Base-by-base conservation (phyloP, 2,329 filamentous ascomycete species). In the Macrophomina pseudophaseolina region DNA sequence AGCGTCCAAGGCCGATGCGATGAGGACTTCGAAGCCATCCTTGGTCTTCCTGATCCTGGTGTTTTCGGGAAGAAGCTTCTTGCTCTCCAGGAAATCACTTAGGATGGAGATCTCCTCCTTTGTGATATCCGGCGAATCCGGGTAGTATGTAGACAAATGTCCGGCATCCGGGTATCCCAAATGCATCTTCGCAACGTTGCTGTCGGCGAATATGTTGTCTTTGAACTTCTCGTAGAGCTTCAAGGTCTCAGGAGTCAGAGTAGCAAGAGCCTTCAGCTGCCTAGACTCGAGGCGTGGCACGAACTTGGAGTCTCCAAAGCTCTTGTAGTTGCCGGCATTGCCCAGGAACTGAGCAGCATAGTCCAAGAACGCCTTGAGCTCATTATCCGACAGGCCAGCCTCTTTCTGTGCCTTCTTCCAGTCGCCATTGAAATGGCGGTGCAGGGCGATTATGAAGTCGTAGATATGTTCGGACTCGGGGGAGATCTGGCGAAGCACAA, bases 321-420 rank as follows among this genome's bases (percentile, higher is more conserved):
- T 81, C 70, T 83, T 84, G 77, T 82, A 86, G 74, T 86, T 86
- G 63, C 84, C 84, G 38, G 81, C 70, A 68, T 86, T 86, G n/a
- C 83, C 84, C 5, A 87, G 75, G 66, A 86, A 86, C 66, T 82
- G 77, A 7, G 77, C 76, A 2, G 77, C 68, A 64, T 79, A 79
- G 70, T 77, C 72, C 66, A 79, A 73, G 63, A 79, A 79, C 30
- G 73, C 74, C n/a, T 75, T 71, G 32, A 78, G 69, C n/a, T 78
- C 77, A 6, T 73, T 73, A 16, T 75, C 67, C 0, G 80, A 79
- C 5, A 84, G 69, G 2, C 79, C 79, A 9, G 81, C 77, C 16
- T 81, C 73, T 48, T 80, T 76, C 58, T 79, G 76, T 7, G 84
- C 75, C 11, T 74, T 71, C 42, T 81, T 75, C 79, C 85, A 86